Base-by-base conservation (phyloP, 345 rosid genomes). In the Eucalyptus regnans region DNA sequence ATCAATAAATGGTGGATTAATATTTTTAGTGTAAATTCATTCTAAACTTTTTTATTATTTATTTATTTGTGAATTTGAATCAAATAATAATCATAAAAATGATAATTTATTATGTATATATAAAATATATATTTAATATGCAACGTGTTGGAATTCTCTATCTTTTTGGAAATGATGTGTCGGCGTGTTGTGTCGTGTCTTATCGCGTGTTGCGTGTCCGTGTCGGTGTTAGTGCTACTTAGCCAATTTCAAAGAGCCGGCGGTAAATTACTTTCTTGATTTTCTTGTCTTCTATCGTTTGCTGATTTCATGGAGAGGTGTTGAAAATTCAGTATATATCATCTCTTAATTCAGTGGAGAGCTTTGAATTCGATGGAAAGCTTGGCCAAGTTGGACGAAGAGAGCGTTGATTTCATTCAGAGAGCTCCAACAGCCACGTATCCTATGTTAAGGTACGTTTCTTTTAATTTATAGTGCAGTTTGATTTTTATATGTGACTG, bases 201-300 rank as follows among this genome's bases (percentile, higher is more conserved):
- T 51, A 51, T 15, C 3, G 7, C 1, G 7, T 50, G 17, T 51
- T 4, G 3, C 3, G 3, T 51, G 54, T 51, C 1, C 1, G 1
- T 51, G 8, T 51, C 7, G 0, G 1, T 51, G 9, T 51, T 51
- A 2, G 9, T 51, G 54, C 22, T 51, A 51, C 8, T 51, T 51
- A 17, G 22, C 54, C 22, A 22, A 12, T 27, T 60, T 60, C 1
- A 60, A 4, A 60, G 29, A 60, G 66, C 8, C 8, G 2, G 66
- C 31, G 15, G 11, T 12, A 7, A 25, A 60, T 27, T 12, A 27
- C 66, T 60, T 60, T 25, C 66, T 60, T 12, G 31, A 27, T 27
- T 25, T 60, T 60, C 8, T 60, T 0, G 8, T 60, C 66, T 12
- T 60, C 66, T 12, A 12, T 27, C 31, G 31, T 60, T 27, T 60